phyloP scores from a whole-genome alignment of 768 basidiomycete genomes.

The Boletus edulis region DNA sequence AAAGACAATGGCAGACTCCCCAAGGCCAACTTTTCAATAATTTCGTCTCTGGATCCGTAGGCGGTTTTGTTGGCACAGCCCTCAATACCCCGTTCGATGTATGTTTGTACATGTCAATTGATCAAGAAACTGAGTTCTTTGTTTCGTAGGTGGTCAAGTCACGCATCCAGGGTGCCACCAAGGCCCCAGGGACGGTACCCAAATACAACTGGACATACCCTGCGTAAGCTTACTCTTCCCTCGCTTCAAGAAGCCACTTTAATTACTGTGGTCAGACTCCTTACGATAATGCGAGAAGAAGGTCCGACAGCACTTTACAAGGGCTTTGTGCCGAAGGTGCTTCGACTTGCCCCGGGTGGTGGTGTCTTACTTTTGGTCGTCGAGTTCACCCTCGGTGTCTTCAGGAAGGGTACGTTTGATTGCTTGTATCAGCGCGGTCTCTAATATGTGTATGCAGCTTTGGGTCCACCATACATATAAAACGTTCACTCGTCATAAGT shows the following conservation, averaged over 20 bases:
- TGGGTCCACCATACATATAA: constrained; percentile 35
- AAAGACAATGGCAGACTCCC: constrained; percentile 44
- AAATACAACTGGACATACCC: constrained; percentile 98
- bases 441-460: constrained; percentile 15
- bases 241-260: background rate
- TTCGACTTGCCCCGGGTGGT: constrained; percentile 93
- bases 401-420: constrained; percentile 57
- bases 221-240: constrained; percentile 39
- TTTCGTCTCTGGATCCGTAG: constrained; percentile 85
- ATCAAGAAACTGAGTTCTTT: background rate
- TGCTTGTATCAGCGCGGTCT: background rate
- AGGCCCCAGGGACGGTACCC: constrained; percentile 64
- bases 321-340: constrained; percentile 93
- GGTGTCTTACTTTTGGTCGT: constrained; percentile 94
- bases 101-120: constrained; percentile 6
- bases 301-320: constrained; percentile 87
- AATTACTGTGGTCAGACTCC: constrained; percentile 39
- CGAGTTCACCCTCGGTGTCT: constrained; percentile 75
- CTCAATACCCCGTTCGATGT: constrained; percentile 86
- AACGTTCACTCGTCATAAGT: background rate
- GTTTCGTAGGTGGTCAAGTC: constrained; percentile 84
- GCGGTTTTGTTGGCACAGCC: constrained; percentile 86
- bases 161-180: constrained; percentile 79
- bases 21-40: constrained; percentile 83
- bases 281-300: constrained; percentile 83